Evolutionary conservation across 2,329 filamentous ascomycete species (phyloP), one percentile per base, ranked within the genome.

Genomic region (Claviceps monticola): DNA sequence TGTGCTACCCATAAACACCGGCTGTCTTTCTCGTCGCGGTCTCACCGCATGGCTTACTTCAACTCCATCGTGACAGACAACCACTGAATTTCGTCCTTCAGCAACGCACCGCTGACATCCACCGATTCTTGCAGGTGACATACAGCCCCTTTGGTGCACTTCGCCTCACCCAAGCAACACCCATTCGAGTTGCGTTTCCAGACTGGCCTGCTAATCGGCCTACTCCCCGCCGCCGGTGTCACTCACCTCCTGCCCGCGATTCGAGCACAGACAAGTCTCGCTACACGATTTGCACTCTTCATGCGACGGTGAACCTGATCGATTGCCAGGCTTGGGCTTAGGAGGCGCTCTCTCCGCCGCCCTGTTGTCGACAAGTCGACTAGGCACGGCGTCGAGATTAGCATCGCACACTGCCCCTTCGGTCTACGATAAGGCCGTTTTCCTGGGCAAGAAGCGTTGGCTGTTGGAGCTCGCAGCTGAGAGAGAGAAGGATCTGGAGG

Each of bases 261-360:
- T 46, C 39, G 38, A 49, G 17, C 39, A 46, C 41, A 44, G 42
- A 48, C 45, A 17, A 38, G 26, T 41, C 45, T 43, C 47, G 38
- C 19, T 46, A 8, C 39, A 42, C 42, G 48, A 39, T 48, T 44
- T 36, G 49, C 14, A 37, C 19, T 38, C 54, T 51, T 26, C 51
- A 67, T 67, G 65, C 63, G 62, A 65, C 64, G 58, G 64, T 63
- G 63, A 58, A 56, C 56, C 58, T 55, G 56, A 46, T 46, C 51
- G 46, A 62, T 53, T 48, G 38, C 17, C 46, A 49, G 53, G 51
- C 58, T 57, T 59, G 57, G 59, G 60, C 61, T 60, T 59, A 63
- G 60, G 64, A 65, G 63, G 61, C 62, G 60, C 60, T 57, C 58
- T 56, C 51, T 58, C 57, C 59, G 62, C 53, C 60, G 58, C 51